Percentiles rank a stretch among this genome's conserved stretches.
phyloP scores from a whole-genome alignment of 495 filamentous ascomycete species.

The Penicillium paxilli region DNA sequence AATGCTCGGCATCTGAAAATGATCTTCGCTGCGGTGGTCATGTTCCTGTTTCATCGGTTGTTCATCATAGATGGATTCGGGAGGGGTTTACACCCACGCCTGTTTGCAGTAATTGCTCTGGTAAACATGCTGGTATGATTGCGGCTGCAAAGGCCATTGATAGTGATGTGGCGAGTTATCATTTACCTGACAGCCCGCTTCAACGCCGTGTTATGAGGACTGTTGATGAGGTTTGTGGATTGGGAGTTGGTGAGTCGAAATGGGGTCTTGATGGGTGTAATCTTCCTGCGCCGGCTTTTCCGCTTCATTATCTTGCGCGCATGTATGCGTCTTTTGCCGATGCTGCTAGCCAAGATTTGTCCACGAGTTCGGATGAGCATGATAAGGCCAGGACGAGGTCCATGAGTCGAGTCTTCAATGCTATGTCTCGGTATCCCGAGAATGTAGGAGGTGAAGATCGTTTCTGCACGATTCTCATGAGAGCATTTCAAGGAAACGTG shows the following conservation, averaged over 20 bases:
- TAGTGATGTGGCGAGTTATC: conserved; percentile 25
- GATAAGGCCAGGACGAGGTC: neutral
- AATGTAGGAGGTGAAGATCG: conserved; percentile 35
- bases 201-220: conserved; percentile 28
- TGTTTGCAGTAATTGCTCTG: conserved; percentile 40
- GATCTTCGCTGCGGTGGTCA: conserved; percentile 41
- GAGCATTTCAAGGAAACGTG: conserved; percentile 21
- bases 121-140: conserved; percentile 43
- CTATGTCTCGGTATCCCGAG: conserved; percentile 36
- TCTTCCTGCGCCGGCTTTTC: conserved; percentile 35
- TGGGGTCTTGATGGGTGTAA: conserved; percentile 45
- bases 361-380: neutral
- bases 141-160: conserved; percentile 34
- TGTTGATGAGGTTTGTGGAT: conserved; percentile 27
- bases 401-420: conserved; percentile 28
- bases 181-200: conserved; percentile 28
- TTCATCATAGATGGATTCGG: conserved; percentile 38
- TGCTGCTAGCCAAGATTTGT: conserved; percentile 5
- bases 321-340: conserved; percentile 33
- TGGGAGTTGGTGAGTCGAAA: conserved; percentile 11
- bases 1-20: conserved; percentile 20
- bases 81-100: conserved; percentile 30
- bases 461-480: conserved; percentile 41
- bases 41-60: conserved; percentile 26
- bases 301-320: conserved; percentile 20